Conservation (phyloP, 225 moss, liverwort and hornwort genomes). For the Straminergon stramineum region DNA sequence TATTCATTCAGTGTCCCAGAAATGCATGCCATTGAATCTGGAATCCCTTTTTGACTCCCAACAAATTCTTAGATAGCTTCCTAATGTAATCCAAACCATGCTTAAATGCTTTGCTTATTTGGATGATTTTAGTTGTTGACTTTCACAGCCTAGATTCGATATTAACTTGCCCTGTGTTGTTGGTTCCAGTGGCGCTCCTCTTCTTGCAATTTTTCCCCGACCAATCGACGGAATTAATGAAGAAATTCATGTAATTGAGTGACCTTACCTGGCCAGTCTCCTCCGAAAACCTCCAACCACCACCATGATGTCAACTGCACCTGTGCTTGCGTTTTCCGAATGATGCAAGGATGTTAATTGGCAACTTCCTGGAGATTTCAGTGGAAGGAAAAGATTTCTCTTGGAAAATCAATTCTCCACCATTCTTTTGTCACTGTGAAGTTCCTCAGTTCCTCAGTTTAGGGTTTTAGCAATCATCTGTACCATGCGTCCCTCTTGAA, state of each 20-base stretch:
- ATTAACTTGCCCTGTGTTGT: not conserved
- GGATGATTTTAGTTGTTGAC: not conserved
- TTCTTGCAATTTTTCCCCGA: constrained; percentile 96
- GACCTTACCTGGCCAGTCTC: not conserved
- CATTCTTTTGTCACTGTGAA: not conserved
- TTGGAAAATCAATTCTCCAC: not conserved
- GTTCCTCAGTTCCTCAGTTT: not conserved
- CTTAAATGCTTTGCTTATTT: not conserved
- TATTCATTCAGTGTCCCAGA: not conserved
- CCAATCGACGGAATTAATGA: constrained; percentile 58
- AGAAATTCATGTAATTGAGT: constrained; percentile 54
- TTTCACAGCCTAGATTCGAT: not conserved
- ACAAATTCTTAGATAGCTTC: not conserved
- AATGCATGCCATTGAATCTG: not conserved
- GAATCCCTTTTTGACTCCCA: not conserved
- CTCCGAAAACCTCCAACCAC: not conserved
- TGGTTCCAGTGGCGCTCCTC: constrained; percentile 39
- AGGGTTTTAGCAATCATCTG: not conserved
- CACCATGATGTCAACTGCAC: not conserved
- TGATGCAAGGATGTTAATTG: not conserved
- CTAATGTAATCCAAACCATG: not conserved
- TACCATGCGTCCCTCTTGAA: not conserved
- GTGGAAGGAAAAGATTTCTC: not conserved
- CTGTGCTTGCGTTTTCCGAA: not conserved
- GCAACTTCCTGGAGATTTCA: not conserved